phyloP scores from a whole-genome alignment of 306 rosid genomes.

The Gynostemma pentaphyllum region DNA sequence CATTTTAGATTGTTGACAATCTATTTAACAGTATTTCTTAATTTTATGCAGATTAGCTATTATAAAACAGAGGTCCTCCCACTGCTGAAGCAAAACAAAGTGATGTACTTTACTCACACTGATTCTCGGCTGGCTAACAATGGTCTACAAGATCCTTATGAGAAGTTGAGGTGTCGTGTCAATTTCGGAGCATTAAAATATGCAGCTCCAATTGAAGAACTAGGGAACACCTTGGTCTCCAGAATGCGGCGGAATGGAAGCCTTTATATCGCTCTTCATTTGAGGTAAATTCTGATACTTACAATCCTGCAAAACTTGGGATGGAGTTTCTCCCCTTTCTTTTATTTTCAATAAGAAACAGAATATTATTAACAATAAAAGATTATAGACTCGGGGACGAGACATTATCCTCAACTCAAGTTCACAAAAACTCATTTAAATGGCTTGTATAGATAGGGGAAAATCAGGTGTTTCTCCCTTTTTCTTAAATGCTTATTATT shows the following conservation, averaged over 20 bases:
- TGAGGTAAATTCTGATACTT: constrained; percentile 88
- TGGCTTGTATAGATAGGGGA: no score
- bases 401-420: no score
- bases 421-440: no score
- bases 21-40: no score
- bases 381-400: no score
- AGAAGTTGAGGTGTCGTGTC: constrained; percentile 78
- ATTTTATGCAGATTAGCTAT: constrained; percentile 53
- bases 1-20: background rate
- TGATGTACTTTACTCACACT: constrained; percentile 76
- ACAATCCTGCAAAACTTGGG: no score
- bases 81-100: constrained; percentile 73
- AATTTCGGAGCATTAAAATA: constrained; percentile 82
- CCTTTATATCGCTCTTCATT: constrained; percentile 83
- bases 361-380: no score
- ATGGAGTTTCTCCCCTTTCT: no score
- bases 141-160: constrained; percentile 48
- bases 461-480: no score
- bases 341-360: no score
- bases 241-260: constrained; percentile 69
- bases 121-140: constrained; percentile 93
- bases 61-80: constrained; percentile 74
- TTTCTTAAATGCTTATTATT: no score
- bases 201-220: constrained; percentile 75
- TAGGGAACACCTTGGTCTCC: constrained; percentile 60